Percentiles rank a stretch among this genome's conserved stretches.
Evolutionary conservation across 148 eudicot species (phyloP).

Genomic region (Pouteria glomerata): DNA sequence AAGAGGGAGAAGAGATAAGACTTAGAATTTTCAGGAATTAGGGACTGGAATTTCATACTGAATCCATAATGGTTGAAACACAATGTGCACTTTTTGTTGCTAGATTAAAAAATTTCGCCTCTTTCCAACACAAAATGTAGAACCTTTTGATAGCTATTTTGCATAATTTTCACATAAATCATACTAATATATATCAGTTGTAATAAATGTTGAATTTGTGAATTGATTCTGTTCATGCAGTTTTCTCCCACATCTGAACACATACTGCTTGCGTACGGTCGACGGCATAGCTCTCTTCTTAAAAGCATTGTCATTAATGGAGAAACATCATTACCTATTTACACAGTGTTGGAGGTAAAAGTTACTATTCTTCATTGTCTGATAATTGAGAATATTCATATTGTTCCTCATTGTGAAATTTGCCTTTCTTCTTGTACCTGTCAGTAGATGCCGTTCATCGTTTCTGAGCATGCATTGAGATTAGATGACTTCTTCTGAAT

Average conservation of each 20-base stretch:
- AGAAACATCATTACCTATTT: constrained; percentile 24
- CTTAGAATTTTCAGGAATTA: neutral
- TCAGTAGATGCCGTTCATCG: neutral
- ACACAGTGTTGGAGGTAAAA: constrained; percentile 29
- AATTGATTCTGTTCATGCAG: constrained; percentile 12
- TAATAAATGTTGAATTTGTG: constrained; percentile 1
- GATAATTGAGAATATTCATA: neutral
- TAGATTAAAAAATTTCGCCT: neutral
- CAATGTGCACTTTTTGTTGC: neutral
- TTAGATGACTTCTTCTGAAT: too few species aligned
- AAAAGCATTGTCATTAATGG: constrained; percentile 28
- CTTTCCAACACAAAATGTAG: too few species aligned
- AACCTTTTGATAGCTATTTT: neutral
- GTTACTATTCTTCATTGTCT: neutral
- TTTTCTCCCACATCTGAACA: constrained; percentile 31
- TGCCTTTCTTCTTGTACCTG: neutral
- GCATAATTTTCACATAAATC: neutral
- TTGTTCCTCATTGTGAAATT: neutral
- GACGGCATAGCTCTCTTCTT: constrained; percentile 29
- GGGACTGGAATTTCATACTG: neutral
- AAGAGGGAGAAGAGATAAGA: neutral
- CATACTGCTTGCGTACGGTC: constrained; percentile 29
- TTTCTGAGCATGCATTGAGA: too few species aligned
- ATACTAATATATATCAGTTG: neutral
- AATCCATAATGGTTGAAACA: neutral